These are phyloP conservation scores for Suillus hirtellus DNA, from an alignment of 768 basidiomycete species.

Conservation along the genomic window DNA sequence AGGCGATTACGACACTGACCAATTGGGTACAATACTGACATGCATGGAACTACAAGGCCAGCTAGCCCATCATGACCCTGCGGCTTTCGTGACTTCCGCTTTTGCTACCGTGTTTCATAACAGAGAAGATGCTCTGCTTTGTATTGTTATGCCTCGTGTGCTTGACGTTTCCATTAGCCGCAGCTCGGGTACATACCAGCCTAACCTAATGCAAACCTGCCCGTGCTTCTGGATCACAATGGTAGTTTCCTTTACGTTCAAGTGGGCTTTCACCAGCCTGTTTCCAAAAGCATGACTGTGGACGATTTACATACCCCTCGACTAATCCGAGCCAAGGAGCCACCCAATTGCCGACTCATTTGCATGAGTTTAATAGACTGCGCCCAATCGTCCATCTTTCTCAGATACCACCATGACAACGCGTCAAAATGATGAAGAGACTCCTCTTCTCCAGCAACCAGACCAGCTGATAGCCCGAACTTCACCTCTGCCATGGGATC, in stretches of 20 bases:
- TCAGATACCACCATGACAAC: conserved; percentile 24
- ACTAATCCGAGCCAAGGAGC: neutral
- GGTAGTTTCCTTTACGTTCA: neutral
- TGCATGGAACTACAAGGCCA: conserved; percentile 70
- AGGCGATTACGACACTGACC: conserved; percentile 42
- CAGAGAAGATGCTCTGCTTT: neutral
- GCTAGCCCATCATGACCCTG: conserved; percentile 84
- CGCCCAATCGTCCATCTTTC: conserved; percentile 3
- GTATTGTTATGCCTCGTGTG: neutral
- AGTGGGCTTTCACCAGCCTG: neutral
- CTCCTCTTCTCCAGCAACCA: conserved; percentile 43
- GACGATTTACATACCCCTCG: neutral
- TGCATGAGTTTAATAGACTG: neutral
- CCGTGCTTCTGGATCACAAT: neutral
- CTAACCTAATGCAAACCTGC: neutral
- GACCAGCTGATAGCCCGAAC: conserved; percentile 22
- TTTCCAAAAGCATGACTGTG: neutral
- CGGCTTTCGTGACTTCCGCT: conserved; percentile 59
- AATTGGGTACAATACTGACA: conserved; percentile 56
- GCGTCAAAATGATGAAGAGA: conserved; percentile 47
- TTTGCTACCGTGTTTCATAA: neutral
- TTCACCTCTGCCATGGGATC: conserved; percentile 61
- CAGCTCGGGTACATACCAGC: neutral
- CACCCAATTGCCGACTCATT: neutral
- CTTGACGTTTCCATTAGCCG: neutral